Conservation (phyloP, 2,329 filamentous ascomycete genomes). For the Pseudocercospora eumusae region DNA sequence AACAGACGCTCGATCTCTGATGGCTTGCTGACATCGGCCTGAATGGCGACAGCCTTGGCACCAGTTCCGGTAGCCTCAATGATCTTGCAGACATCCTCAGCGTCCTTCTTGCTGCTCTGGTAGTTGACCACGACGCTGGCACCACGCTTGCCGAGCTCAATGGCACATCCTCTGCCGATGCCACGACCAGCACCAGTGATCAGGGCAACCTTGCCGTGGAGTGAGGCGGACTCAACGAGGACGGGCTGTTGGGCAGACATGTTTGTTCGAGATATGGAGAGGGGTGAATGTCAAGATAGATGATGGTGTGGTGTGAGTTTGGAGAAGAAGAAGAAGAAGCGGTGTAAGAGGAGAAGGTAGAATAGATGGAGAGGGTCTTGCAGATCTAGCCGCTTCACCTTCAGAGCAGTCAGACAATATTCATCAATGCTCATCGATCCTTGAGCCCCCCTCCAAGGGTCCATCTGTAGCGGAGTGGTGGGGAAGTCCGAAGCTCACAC, state of each 20-base stretch:
- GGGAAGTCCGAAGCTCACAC: slow-evolving; percentile 14
- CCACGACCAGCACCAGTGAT: slow-evolving; percentile 67
- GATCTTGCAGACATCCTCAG: slow-evolving; percentile 51
- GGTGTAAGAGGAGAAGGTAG: slow-evolving; percentile 20
- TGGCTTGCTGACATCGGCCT: slow-evolving; percentile 59
- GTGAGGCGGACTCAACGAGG: slow-evolving; percentile 51
- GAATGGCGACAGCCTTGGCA: slow-evolving; percentile 58
- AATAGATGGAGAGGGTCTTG: slow-evolving; percentile 12
- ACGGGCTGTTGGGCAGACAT: slow-evolving; percentile 38
- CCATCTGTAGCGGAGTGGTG: slow-evolving; percentile 11
- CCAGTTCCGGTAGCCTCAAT: slow-evolving; percentile 52
- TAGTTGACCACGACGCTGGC: slow-evolving; percentile 67
- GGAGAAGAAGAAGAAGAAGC: slow-evolving; percentile 20
- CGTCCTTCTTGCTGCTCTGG: slow-evolving; percentile 55
- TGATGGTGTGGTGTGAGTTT: slow-evolving; percentile 8
- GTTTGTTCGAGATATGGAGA: slow-evolving; percentile 23
- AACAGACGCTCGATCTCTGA: slow-evolving; percentile 61
- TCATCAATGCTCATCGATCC: slow-evolving; percentile 7
- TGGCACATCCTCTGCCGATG: slow-evolving; percentile 66
- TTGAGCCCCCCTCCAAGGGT: background rate
- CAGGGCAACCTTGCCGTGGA: slow-evolving; percentile 58
- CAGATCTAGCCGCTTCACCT: slow-evolving; percentile 18
- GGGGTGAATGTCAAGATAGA: background rate
- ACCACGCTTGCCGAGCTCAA: slow-evolving; percentile 67
- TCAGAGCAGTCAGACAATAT: background rate